Base-by-base conservation (phyloP, 441 rosid genomes). In the Melastoma candidum region DNA sequence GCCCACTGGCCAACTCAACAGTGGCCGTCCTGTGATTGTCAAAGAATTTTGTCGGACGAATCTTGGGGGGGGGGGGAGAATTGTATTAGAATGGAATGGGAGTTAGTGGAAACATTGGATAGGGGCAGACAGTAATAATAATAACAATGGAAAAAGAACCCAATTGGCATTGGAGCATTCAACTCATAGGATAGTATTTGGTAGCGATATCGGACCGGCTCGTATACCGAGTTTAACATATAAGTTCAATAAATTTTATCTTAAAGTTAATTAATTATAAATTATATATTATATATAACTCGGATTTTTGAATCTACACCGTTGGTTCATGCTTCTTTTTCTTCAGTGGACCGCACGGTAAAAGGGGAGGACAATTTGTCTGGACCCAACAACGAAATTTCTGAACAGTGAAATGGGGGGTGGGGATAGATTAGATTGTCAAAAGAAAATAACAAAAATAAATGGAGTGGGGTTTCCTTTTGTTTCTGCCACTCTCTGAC, bases 401-500 rank as follows among this genome's bases (percentile, higher is more conserved):
- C 32, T 32, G 24, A 45, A 17, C 46, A 17, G 4, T 17, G 1
- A 44, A 10, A 12, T 44, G 36, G 36, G 27, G 44, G 24, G 8
- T 39, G 22, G 36, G 54, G 22, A 3, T 17, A 51, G 24, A n/a
- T 32, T 12, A 53, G 44, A 39, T 25, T 22, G 49, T 13, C 57
- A 44, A 51, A 46, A 41, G 41, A 49, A 46, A 22, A 54, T 7
- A 54, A 39, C 11, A 17, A 53, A 7, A 39, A 36, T 36, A 41
- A 41, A 36, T 14, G 25, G 27, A 12, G 12, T 36, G 9, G 22
- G 13, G 44, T 11, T 12, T 17, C 22, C 22, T 17, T 17, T 17
- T 39, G 56, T 2, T 44, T 9, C 25, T 4, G 14, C 45, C 43
- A 7, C 56, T 29, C 64, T 52, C 64, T 60, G 55, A 45, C 57